Conservation (phyloP, 108 stramenopile species). For the Hondaea fermentalgiana region DNA sequence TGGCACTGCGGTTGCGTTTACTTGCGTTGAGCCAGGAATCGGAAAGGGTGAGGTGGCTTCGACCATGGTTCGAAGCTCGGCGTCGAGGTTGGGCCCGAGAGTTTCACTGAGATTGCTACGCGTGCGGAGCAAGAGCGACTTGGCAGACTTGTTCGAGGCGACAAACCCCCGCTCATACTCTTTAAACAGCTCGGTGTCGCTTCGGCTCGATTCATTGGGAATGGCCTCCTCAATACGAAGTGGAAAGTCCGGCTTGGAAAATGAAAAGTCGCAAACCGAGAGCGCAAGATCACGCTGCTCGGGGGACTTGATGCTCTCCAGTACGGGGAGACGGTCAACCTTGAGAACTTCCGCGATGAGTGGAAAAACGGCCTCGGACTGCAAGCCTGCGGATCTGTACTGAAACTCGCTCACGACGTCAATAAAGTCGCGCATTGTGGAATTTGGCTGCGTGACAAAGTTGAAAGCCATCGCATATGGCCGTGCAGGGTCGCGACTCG, state of each 20-base stretch:
- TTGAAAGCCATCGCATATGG: neutral
- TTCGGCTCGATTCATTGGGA: neutral
- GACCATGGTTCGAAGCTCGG: neutral
- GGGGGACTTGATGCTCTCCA: neutral
- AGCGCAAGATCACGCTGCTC: neutral
- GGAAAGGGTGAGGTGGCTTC: neutral
- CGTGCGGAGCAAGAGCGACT: neutral
- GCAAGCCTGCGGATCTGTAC: neutral
- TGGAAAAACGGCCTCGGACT: neutral
- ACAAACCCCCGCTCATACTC: neutral
- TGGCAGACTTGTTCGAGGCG: neutral
- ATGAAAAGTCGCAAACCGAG: neutral
- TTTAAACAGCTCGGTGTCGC: neutral
- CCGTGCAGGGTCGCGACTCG: neutral
- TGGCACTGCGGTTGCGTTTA: neutral
- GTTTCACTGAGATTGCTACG: neutral
- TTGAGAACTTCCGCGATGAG: neutral
- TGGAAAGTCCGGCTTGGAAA: neutral
- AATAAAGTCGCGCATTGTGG: neutral
- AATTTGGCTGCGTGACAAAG: neutral
- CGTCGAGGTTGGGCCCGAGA: neutral
- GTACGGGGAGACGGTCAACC: neutral
- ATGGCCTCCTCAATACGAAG: neutral
- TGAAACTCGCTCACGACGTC: neutral
- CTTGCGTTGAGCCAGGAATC: neutral